A percentile compares a stretch with the other conserved stretches of the same genome.
phyloP scores from a whole-genome alignment of 208 protist species.

The Acanthamoeba sp. region DNA sequence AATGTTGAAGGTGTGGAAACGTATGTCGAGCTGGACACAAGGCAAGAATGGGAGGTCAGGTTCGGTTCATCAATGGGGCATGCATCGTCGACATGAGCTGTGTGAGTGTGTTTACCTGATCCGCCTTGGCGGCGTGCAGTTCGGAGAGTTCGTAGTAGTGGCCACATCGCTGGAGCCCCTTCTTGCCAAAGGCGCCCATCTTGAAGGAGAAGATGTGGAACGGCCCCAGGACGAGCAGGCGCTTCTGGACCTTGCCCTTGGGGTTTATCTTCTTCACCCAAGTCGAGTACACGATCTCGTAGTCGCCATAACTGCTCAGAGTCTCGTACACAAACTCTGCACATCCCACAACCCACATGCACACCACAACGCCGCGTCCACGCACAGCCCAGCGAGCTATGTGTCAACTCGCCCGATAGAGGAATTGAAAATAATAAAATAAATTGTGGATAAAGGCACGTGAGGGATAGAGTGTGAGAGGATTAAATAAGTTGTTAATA shows the following conservation, averaged over 20 bases:
- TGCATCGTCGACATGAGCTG: no score
- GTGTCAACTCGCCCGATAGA: no score
- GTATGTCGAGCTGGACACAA: neutral
- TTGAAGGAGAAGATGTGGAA: slow-evolving; percentile 59
- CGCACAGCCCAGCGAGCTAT: no score
- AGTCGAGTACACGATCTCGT: slow-evolving; percentile 31
- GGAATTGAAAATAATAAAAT: no score
- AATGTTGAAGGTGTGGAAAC: slow-evolving; percentile 27
- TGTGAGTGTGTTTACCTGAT: neutral
- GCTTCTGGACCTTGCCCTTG: slow-evolving; percentile 41
- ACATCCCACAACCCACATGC: neutral
- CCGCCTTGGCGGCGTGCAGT: neutral
- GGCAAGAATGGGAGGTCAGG: neutral
- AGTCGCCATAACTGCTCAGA: slow-evolving; percentile 15
- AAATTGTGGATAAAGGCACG: no score
- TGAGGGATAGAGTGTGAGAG: no score
- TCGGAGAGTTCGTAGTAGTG: slow-evolving; percentile 42
- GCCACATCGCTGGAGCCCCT: slow-evolving; percentile 12
- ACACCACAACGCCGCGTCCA: no score
- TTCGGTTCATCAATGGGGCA: neutral
- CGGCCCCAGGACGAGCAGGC: neutral
- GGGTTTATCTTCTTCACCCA: slow-evolving; percentile 62
- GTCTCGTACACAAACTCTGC: slow-evolving; percentile 32
- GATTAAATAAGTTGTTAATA: no score
- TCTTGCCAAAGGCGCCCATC: slow-evolving; percentile 31